Base-by-base conservation (phyloP, 208 protist species). In the Eutreptiella sp. region DNA sequence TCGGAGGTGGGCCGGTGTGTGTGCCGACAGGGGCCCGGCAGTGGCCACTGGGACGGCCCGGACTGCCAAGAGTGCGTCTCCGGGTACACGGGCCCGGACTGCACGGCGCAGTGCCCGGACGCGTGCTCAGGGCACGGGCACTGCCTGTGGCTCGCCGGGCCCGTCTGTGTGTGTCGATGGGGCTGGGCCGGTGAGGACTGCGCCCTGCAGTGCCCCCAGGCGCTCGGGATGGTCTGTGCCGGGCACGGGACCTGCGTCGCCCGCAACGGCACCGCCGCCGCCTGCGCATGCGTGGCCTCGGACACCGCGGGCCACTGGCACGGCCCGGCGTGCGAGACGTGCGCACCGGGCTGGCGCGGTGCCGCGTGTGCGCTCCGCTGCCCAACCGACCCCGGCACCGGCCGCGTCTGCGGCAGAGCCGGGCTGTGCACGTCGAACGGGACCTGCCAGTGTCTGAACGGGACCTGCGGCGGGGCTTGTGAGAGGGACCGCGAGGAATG, bases 381-480 rank as follows among this genome's bases (percentile, higher is more conserved):
- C 28, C 28, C 39, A 11, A 33, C 31, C n/a, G 11, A 11, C 9
- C 39, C n/a, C n/a, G n/a, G n/a, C n/a, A n/a, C n/a, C n/a, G n/a
- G n/a, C n/a, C n/a, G n/a, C n/a, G n/a, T n/a, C n/a, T n/a, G n/a
- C n/a, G n/a, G n/a, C n/a, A n/a, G n/a, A n/a, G n/a, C n/a, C n/a
- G n/a, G n/a, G n/a, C n/a, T n/a, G n/a, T n/a, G n/a, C n/a, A n/a
- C n/a, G n/a, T n/a, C n/a, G n/a, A n/a, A n/a, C n/a, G n/a, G 58
- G 27, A 62, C 50, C 19, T 64, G 58, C 58, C 27, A 61, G 19
- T 64, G 58, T 62, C 48, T 32, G 5, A n/a, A 39, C 35, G 35
- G 11, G 35, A 39, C 35, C 11, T 48, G 43, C 43, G 26, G 19
- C 43, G 16, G 43, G 19, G n/a, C 43, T 48, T 29, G 7, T 24